Conservation (phyloP, 164 flowering plant species). For the Tinospora cordifolia region DNA sequence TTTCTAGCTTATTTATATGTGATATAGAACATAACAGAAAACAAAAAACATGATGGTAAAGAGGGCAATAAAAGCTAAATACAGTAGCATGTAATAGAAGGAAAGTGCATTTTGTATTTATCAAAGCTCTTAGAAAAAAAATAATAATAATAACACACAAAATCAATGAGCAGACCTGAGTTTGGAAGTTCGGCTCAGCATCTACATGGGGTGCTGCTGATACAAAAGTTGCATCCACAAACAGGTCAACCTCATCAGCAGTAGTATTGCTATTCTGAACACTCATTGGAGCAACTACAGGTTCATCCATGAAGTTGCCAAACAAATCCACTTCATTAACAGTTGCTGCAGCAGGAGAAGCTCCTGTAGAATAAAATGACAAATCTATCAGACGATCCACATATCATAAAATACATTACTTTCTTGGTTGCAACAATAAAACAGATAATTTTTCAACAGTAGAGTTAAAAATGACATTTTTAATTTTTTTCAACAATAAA, state of each 20-base stretch:
- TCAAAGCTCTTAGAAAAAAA: no score
- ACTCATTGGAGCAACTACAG: constrained; percentile 36
- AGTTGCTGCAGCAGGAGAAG: constrained; percentile 49
- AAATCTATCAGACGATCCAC: neutral
- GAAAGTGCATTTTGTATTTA: no score
- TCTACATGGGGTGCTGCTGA: constrained; percentile 55
- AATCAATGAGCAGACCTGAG: constrained; percentile 33
- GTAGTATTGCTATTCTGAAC: constrained; percentile 23
- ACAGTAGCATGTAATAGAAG: no score
- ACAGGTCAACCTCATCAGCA: constrained; percentile 74
- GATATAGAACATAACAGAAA: no score
- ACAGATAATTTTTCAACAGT: neutral
- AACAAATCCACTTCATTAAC: constrained; percentile 63
- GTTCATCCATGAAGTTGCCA: constrained; percentile 76
- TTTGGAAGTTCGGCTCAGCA: constrained; percentile 25
- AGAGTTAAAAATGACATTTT: neutral
- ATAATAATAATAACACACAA: neutral
- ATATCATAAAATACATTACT: neutral
- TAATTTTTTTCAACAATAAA: no score
- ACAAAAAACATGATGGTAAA: no score
- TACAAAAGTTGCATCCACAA: constrained; percentile 89
- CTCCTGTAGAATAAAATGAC: constrained; percentile 31
- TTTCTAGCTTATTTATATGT: no score
- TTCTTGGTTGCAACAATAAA: no score
- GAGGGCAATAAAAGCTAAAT: no score